Evolutionary conservation across 495 filamentous ascomycete genomes (phyloP), one percentile per base, ranked within the genome.

Genomic region (Penicillium psychrofluorescens): DNA sequence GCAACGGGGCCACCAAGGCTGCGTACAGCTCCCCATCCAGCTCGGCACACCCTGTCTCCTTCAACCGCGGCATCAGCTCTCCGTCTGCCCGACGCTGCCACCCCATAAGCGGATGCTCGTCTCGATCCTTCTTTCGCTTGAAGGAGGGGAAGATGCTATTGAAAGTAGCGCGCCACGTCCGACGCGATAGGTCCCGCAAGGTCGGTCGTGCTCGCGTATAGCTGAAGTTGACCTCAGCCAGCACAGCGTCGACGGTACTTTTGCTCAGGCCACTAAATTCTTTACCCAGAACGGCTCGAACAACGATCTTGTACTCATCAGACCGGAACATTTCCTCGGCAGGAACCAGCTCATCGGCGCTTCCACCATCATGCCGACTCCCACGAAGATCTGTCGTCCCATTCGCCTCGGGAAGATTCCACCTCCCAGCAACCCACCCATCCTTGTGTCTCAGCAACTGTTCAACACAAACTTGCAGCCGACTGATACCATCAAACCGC

Each of bases 141-240:
- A 86, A 77, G 13, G 85, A 77, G 6, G 81, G 73, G 43, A 95
- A 74, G 10, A 96, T 68, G 15, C 69, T 83, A 40, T 83, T 81
- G 45, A 98, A 71, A 15, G 85, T 83, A 47, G 83, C 88, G 8
- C 88, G 78, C 92, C 92, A 98, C 14, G 87, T 91, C 57, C 82
- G 88, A 16, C 78, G 75, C 27, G 84, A 80, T 2, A 96, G 62
- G n/a, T 77, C 75, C 22, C 83, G 78, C 11, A 98, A 76, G 0
- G 78, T 86, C 32, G 79, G 78, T 29, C 90, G 75, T 4, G 88
- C 82, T n/a, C 80, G 77, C 4, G 79, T 74, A 55, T 97, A 97
- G 29, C 82, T 88, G 61, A 85, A 86, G 59, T 98, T 98, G 52
- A 77, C 77, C 59, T 98, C 92, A 15, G 90, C 91, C 37, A 98